Evolutionary conservation across 1,284 basidiomycete genomes (phyloP).

Genomic region (Somion occarium): DNA sequence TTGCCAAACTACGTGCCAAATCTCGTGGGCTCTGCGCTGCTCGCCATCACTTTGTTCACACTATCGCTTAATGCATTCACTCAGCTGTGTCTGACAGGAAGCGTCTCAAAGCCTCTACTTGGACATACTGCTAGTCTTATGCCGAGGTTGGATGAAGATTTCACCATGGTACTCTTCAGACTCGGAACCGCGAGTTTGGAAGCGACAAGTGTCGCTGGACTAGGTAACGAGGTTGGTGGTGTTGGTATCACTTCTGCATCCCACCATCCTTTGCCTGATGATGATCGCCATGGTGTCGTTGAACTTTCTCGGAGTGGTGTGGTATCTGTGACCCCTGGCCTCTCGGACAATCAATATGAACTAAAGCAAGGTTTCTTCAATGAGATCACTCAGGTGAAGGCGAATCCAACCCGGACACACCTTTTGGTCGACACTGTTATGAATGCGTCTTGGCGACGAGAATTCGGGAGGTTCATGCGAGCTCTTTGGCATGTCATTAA

Average conservation of each 20-base stretch:
- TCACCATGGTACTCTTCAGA: conserved; percentile 62
- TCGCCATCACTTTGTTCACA: conserved; percentile 51
- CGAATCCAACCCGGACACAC: conserved; percentile 25
- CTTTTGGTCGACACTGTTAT: conserved; percentile 34
- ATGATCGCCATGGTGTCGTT: conserved; percentile 16
- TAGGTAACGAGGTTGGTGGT: conserved; percentile 67
- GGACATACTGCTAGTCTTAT: conserved; percentile 39
- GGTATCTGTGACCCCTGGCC: conserved; percentile 23
- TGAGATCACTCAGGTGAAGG: conserved; percentile 30
- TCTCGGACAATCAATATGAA: conserved; percentile 10
- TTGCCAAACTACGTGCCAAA: conserved; percentile 70
- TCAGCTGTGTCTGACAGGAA: conserved; percentile 56
- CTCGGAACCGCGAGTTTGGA: conserved; percentile 71
- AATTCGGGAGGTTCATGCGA: conserved; percentile 33
- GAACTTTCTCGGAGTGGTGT: conserved; percentile 42
- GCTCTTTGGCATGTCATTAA: conserved; percentile 34
- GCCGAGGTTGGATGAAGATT: conserved; percentile 65
- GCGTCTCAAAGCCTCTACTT: conserved; percentile 41
- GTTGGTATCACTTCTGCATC: conserved; percentile 29
- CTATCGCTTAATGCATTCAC: conserved; percentile 54
- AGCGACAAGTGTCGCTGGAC: conserved; percentile 62
- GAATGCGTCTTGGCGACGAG: conserved; percentile 41
- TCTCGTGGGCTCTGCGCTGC: conserved; percentile 58
- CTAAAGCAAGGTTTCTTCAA: conserved; percentile 31
- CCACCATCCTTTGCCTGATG: conserved; percentile 6